Evolutionary conservation across 495 filamentous ascomycete genomes (phyloP).

Genomic region (Aspergillus steynii): DNA sequence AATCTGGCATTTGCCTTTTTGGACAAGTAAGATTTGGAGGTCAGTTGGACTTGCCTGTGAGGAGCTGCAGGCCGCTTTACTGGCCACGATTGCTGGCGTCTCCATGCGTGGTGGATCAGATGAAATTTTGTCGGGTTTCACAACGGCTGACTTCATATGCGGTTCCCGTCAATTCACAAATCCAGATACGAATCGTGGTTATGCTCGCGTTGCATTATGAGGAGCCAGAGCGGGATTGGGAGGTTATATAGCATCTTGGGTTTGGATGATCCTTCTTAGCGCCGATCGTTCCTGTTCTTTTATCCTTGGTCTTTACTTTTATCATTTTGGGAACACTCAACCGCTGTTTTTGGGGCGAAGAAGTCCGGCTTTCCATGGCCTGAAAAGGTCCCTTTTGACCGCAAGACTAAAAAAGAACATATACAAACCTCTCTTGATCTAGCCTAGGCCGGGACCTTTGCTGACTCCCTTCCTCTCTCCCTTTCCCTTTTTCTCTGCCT

Average conservation of each 20-base stretch:
- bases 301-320: neutral
- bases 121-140: constrained; percentile 42
- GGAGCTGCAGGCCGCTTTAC: constrained; percentile 6
- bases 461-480: neutral
- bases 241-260: neutral
- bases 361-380: neutral
- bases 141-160: constrained; percentile 48
- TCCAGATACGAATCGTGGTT: constrained; percentile 38
- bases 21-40: constrained; percentile 22
- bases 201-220: constrained; percentile 9
- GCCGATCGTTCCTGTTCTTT: neutral
- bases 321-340: neutral
- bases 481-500: too few relatives aligned
- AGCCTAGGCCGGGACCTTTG: neutral
- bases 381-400: neutral
- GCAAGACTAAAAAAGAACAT: neutral
- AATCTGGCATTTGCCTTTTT: constrained; percentile 22
- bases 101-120: constrained; percentile 45
- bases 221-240: neutral
- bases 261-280: neutral
- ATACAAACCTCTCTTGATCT: neutral
- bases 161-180: constrained; percentile 37
- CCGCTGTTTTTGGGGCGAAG: neutral
- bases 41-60: constrained; percentile 22
- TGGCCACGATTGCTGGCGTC: constrained; percentile 17